These are phyloP conservation scores for Amylocystis lapponica DNA, from an alignment of 768 basidiomycete species.

Conservation along the genomic window DNA sequence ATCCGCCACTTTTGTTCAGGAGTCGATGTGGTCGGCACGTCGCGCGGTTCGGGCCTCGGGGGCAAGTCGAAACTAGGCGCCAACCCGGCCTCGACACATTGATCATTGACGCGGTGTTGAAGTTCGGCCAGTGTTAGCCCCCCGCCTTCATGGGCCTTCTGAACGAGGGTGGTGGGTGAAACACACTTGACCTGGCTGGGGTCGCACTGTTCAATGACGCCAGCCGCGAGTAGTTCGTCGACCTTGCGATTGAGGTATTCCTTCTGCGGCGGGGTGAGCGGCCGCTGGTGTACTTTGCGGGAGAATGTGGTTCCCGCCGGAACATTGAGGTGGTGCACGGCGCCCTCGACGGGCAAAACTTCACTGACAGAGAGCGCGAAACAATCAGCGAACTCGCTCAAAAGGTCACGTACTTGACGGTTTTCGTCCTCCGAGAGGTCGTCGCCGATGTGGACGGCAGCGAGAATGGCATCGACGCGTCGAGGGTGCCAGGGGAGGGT, in stretches of 20 bases:
- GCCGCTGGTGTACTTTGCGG: conserved; percentile 27
- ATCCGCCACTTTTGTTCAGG: conserved; percentile 30
- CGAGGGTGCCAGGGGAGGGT: conserved; percentile 16
- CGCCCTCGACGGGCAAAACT: conserved; percentile 27
- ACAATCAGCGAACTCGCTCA: conserved; percentile 30
- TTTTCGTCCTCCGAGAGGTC: conserved; percentile 26
- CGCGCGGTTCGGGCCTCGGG: conserved; percentile 8
- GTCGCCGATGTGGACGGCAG: conserved; percentile 18
- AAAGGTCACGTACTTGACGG: conserved; percentile 13
- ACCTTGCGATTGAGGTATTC: conserved; percentile 26
- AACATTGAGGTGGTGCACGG: conserved; percentile 30
- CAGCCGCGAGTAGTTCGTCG: conserved; percentile 29
- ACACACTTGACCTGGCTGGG: conserved; percentile 31
- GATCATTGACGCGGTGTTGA: conserved; percentile 26
- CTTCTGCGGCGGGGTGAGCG: conserved; percentile 27
- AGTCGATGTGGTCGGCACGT: neutral
- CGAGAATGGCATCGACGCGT: conserved; percentile 14
- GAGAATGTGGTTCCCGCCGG: conserved; percentile 23
- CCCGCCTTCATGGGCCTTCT: conserved; percentile 28
- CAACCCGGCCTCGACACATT: conserved; percentile 25
- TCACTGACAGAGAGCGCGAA: conserved; percentile 36
- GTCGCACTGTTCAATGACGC: conserved; percentile 26
- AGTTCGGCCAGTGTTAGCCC: conserved; percentile 31
- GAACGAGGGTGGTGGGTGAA: conserved; percentile 28
- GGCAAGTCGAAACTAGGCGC: conserved; percentile 17